Conservation (phyloP, 1,139 yeast species). For the Kluyveromyces sp. region DNA sequence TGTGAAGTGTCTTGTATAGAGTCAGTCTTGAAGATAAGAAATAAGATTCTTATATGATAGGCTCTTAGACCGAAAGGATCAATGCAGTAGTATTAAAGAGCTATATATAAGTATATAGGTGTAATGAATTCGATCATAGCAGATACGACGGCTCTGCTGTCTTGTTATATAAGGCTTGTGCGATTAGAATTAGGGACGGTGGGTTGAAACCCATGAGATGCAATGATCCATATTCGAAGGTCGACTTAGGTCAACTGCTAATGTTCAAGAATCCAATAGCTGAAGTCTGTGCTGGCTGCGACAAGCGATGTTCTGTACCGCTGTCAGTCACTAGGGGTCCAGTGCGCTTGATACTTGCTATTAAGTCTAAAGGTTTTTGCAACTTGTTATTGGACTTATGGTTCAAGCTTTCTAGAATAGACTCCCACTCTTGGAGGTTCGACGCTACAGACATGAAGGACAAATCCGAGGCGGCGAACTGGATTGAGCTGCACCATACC, state of each 20-base stretch:
- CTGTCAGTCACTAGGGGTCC: not conserved
- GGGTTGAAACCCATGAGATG: not conserved
- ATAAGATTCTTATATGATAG: not conserved
- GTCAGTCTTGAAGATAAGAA: not conserved
- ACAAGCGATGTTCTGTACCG: not conserved
- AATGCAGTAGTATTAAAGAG: not conserved
- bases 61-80: not conserved
- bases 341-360: slow-evolving; percentile 21
- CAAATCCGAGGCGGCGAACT: slow-evolving; percentile 35
- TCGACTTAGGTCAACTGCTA: slow-evolving; percentile 4
- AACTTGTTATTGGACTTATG: slow-evolving; percentile 48
- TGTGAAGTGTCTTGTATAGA: too few relatives aligned
- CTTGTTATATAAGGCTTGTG: not conserved
- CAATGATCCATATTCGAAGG: too few relatives aligned
- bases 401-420: slow-evolving; percentile 54
- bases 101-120: not conserved
- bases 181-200: not conserved
- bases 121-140: too few relatives aligned
- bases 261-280: slow-evolving; percentile 6
- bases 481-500: slow-evolving; percentile 65
- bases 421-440: slow-evolving; percentile 39
- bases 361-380: slow-evolving; percentile 40
- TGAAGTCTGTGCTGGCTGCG: slow-evolving; percentile 3
- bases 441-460: slow-evolving; percentile 35
- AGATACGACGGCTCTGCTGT: too few relatives aligned